Evolutionary conservation across 805 yeast species (phyloP).

Genomic region (Barnettozyma salicaria): DNA sequence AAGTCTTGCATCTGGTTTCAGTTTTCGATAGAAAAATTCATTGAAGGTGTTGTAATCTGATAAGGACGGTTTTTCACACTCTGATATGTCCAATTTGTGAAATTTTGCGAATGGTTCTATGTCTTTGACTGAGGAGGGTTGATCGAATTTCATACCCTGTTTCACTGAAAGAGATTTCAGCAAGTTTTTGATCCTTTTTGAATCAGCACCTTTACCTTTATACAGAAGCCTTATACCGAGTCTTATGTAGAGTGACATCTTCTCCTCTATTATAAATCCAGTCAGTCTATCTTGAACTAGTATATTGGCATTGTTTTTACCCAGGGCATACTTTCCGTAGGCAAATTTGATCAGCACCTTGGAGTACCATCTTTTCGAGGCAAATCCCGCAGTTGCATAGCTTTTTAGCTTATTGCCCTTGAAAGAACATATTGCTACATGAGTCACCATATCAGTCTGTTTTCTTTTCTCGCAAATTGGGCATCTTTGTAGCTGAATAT

Average conservation of each 20-base stretch:
- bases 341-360: constrained; percentile 77
- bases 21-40: constrained; percentile 79
- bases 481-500: constrained; percentile 44
- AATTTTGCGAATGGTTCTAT: constrained; percentile 76
- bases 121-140: constrained; percentile 54
- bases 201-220: constrained; percentile 62
- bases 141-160: constrained; percentile 83
- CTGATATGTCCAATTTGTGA: constrained; percentile 70
- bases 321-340: constrained; percentile 81
- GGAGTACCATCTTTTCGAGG: constrained; percentile 84
- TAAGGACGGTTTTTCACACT: constrained; percentile 44
- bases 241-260: constrained; percentile 83
- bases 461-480: constrained; percentile 72
- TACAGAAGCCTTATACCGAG: constrained; percentile 82
- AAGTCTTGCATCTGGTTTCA: constrained; percentile 66
- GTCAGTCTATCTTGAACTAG: constrained; percentile 87
- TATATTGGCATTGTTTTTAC: constrained; percentile 89
- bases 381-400: constrained; percentile 74
- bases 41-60: constrained; percentile 64
- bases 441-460: constrained; percentile 73
- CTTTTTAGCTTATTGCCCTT: constrained; percentile 68
- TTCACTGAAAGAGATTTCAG: constrained; percentile 62
- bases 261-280: constrained; percentile 87
- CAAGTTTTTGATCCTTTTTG: constrained; percentile 52
- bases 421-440: constrained; percentile 79